These are phyloP conservation scores for Hymenoscyphus repandus DNA, from an alignment of 2,329 filamentous ascomycete species.

Conservation along the genomic window DNA sequence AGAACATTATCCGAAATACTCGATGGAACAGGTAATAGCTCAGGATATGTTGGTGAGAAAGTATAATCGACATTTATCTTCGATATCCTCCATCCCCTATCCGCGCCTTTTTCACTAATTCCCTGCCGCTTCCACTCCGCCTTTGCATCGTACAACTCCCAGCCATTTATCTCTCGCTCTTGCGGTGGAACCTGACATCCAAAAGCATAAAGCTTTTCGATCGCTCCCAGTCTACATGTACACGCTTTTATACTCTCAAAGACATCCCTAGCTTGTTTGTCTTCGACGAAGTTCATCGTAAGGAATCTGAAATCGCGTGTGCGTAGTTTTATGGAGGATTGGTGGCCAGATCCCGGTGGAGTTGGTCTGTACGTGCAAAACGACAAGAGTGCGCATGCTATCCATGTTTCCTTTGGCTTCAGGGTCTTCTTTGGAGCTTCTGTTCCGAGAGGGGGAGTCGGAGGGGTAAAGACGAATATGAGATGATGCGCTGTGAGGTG, in stretches of 20 bases:
- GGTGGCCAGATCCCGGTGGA: slow-evolving; percentile 61
- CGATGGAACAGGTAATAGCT: slow-evolving; percentile 75
- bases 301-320: slow-evolving; percentile 93
- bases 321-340: slow-evolving; percentile 78
- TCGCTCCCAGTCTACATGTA: slow-evolving; percentile 74
- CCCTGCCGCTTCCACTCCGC: slow-evolving; percentile 85
- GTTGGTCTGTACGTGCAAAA: slow-evolving; percentile 74
- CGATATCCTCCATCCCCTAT: slow-evolving; percentile 72
- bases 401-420: slow-evolving; percentile 69
- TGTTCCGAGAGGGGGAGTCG: slow-evolving; percentile 21
- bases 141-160: slow-evolving; percentile 78
- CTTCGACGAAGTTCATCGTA: slow-evolving; percentile 78
- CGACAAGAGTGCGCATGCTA: slow-evolving; percentile 88
- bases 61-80: slow-evolving; percentile 83
- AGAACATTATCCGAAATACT: slow-evolving; percentile 95
- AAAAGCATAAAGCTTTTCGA: slow-evolving; percentile 91
- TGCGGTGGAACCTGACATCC: slow-evolving; percentile 69
- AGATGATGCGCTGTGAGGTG: slow-evolving; percentile 58
- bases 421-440: slow-evolving; percentile 30
- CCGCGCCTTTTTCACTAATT: slow-evolving; percentile 69
- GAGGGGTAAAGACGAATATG: slow-evolving; percentile 35
- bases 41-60: slow-evolving; percentile 91
- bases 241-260: slow-evolving; percentile 80
- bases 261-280: slow-evolving; percentile 70
- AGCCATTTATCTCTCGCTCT: slow-evolving; percentile 73